Base-by-base conservation (phyloP, 495 filamentous ascomycete species). In the Lentithecium fluviatile region DNA sequence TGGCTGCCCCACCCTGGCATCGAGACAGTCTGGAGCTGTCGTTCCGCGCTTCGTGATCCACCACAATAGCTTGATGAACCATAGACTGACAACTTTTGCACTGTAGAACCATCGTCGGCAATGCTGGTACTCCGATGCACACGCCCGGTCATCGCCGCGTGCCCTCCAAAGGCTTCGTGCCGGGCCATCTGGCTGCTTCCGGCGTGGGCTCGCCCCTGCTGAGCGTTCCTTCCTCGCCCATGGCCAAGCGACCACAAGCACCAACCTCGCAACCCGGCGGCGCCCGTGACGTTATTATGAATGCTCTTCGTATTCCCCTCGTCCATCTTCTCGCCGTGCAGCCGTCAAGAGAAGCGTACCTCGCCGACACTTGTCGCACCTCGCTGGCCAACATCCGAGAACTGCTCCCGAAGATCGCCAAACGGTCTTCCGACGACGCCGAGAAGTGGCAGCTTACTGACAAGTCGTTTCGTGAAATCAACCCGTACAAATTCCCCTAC, bases 381-480 rank as follows among this genome's bases (percentile, higher is more conserved):
- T 62, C 61, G 23, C 60, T 58, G 13, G 56, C 57, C 19, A 69
- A 71, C 48, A 32, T 72, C n/a, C 54, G 62, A 0, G 59, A 60
- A 29, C 57, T 74, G 29, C 61, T 75, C 1, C 62, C 56, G 25
- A 70, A 69, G 65, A 62, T 70, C 45, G 73, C 64, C n/a, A 70
- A 66, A 48, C 49, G 47, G 12, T 47, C 52, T 37, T 37, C 45
- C 7, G 51, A 71, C 45, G 60, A 55, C 11, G 59, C 69, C 15
- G 67, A 68, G 13, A 62, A 66, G 37, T 75, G 73, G 73, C 52
- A 68, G 45, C 62, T 76, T 17, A 53, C 38, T 2, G 89, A 89
- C 69, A 83, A 82, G 61, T 78, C 78, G 42, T 95, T 86, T 78
- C 90, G 87, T 66, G 91, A 96, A 57, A 77, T 96, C 26, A 88